Base-by-base conservation (phyloP, 2,329 filamentous ascomycete species). In the Botrytis fragariae region DNA sequence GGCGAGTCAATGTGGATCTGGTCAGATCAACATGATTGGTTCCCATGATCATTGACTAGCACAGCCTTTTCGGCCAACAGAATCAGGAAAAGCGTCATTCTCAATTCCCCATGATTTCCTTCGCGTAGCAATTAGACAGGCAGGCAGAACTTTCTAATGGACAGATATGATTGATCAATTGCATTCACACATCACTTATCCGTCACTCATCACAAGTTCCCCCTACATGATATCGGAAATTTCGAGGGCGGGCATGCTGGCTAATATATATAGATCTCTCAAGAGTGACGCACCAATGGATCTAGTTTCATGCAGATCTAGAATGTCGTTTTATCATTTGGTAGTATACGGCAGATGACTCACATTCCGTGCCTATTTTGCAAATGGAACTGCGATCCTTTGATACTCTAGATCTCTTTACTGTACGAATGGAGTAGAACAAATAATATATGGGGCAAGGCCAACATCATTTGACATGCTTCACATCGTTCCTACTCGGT, bases 41-140 rank as follows among this genome's bases (percentile, higher is more conserved):
- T 42, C 64, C 14, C 3, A 22, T 9, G 1, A 29, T 54, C 2
- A 22, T 35, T 10, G 7, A 29, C 18, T 54, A 39, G 44, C 64
- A 68, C 35, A 68, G 64, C 64, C 64, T 57, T 67, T 68, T 68
- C 64, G 64, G 64, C 64, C 64, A 68, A 57, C 64, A 54, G 25
- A 57, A 68, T 54, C 51, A 20, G 64, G 64, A 42, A 68, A 68
- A 68, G 64, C 64, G 64, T 14, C 12, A 25, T 39, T 42, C 35
- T 35, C 45, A 5, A 35, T 54, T 68, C 45, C 64, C 64, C 64
- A 68, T 42, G 64, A 68, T 68, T 39, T 42, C 8, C 35, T 57
- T 68, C 45, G 25, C 64, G 64, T 68, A 68, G 39, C 32, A 37
- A 39, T 67, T 12, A 67, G 64, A 67, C 45, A n/a, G 51, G 9